Evolutionary conservation across 2,329 filamentous ascomycete genomes (phyloP).

Genomic region (Alternaria sp.): DNA sequence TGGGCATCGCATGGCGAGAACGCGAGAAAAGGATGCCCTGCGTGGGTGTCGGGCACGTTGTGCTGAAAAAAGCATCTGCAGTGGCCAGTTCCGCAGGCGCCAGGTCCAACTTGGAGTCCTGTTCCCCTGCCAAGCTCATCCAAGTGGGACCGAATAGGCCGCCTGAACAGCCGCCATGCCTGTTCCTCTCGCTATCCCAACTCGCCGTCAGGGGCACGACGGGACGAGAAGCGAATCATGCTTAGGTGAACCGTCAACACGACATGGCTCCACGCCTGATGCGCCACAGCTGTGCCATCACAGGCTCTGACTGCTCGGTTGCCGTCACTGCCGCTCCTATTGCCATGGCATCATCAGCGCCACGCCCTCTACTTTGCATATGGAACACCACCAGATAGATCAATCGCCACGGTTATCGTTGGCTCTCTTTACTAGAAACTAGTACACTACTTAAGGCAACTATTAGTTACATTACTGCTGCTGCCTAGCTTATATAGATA

Average conservation of each 20-base stretch:
- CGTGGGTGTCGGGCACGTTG: background rate
- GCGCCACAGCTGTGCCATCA: conserved; percentile 9
- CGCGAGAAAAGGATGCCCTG: conserved; percentile 1
- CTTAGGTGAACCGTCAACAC: conserved; percentile 13
- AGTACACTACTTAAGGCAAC: no score
- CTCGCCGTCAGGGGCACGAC: conserved; percentile 29
- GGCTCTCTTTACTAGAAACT: no score
- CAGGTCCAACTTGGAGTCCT: conserved; percentile 7
- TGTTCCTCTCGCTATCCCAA: conserved; percentile 34
- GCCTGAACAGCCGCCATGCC: conserved; percentile 16
- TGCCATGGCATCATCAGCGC: background rate
- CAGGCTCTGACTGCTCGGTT: background rate
- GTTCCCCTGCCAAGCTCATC: conserved; percentile 42
- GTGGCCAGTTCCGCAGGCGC: conserved; percentile 14
- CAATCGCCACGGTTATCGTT: no score
- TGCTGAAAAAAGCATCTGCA: conserved; percentile 9
- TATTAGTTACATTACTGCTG: no score
- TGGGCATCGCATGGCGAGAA: background rate
- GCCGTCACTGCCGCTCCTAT: background rate
- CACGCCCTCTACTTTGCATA: background rate
- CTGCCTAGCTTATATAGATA: no score
- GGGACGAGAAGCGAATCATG: conserved; percentile 32
- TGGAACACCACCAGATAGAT: background rate
- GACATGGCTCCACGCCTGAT: conserved; percentile 15
- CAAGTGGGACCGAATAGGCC: conserved; percentile 16